A percentile compares a stretch with the other conserved stretches of the same genome.
These are phyloP conservation scores for Yueomyces sinensis DNA, from an alignment of 805 yeast genomes.

Conservation along the genomic window DNA sequence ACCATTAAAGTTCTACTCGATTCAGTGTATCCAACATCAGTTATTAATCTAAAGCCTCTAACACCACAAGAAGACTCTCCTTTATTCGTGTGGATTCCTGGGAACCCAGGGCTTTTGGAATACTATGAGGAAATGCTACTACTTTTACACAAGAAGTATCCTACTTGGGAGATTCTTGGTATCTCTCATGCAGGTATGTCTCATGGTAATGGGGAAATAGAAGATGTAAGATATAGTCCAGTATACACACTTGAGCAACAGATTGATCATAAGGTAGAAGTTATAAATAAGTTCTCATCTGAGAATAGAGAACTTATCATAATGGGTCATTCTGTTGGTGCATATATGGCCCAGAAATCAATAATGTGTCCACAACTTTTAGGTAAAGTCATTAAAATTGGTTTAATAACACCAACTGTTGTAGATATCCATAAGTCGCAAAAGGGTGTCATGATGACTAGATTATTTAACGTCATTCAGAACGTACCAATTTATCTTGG, in stretches of 20 bases:
- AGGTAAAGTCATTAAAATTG: conserved; percentile 31
- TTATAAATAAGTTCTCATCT: conserved; percentile 28
- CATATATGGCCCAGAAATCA: conserved; percentile 46
- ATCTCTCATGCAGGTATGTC: conserved; percentile 56
- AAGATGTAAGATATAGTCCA: conserved; percentile 4
- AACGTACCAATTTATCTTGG: conserved; percentile 23
- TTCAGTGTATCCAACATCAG: conserved; percentile 10
- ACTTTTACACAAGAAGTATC: conserved; percentile 28
- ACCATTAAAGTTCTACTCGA: conserved; percentile 3
- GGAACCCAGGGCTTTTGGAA: conserved; percentile 64
- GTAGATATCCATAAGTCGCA: conserved; percentile 39
- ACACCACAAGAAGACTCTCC: conserved; percentile 11
- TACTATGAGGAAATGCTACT: conserved; percentile 46
- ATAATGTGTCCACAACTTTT: conserved; percentile 16
- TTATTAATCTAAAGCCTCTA: conserved; percentile 6
- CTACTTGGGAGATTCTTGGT: conserved; percentile 39
- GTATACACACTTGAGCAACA: conserved; percentile 39
- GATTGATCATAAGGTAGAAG: conserved; percentile 40
- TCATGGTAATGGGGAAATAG: conserved; percentile 2
- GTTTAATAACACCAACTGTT: conserved; percentile 60
- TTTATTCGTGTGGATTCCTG: conserved; percentile 52
- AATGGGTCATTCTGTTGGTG: conserved; percentile 64
- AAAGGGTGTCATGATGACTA: conserved; percentile 26
- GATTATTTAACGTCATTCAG: conserved; percentile 13
- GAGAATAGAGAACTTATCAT: conserved; percentile 17